phyloP scores from a whole-genome alignment of 805 yeast genomes.

The Candida anglica region DNA sequence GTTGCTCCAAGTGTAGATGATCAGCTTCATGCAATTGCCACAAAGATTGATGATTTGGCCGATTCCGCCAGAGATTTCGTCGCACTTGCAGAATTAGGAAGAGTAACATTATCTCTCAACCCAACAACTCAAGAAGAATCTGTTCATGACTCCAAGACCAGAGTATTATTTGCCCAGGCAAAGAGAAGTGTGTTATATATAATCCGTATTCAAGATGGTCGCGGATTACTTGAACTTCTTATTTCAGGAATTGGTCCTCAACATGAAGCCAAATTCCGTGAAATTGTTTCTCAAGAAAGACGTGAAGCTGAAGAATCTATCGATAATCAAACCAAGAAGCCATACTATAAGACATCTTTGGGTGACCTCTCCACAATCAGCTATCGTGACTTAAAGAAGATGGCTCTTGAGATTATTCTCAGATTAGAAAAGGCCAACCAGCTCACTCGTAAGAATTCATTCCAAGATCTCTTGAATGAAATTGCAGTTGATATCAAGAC shows the following conservation, averaged over 20 bases:
- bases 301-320: conserved; percentile 25
- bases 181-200: conserved; percentile 81
- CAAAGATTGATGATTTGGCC: conserved; percentile 36
- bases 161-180: conserved; percentile 64
- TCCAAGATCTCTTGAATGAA: conserved; percentile 76
- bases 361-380: conserved; percentile 47
- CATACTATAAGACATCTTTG: conserved; percentile 42
- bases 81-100: conserved; percentile 49
- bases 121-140: conserved; percentile 44
- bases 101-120: conserved; percentile 55
- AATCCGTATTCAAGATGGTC: conserved; percentile 74
- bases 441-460: conserved; percentile 63
- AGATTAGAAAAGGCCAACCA: conserved; percentile 69
- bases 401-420: conserved; percentile 69
- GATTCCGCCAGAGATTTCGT: conserved; percentile 37
- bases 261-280: conserved; percentile 65
- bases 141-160: conserved; percentile 52
- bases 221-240: conserved; percentile 63
- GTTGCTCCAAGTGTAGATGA: conserved; percentile 53
- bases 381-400: conserved; percentile 74
- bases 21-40: conserved; percentile 42
- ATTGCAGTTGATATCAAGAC: conserved; percentile 74
- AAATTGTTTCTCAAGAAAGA: conserved; percentile 48
- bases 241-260: conserved; percentile 60
- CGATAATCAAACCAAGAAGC: conserved; percentile 37